Conservation (phyloP, 257 asterid genomes). For the Solanum bukasovii region DNA sequence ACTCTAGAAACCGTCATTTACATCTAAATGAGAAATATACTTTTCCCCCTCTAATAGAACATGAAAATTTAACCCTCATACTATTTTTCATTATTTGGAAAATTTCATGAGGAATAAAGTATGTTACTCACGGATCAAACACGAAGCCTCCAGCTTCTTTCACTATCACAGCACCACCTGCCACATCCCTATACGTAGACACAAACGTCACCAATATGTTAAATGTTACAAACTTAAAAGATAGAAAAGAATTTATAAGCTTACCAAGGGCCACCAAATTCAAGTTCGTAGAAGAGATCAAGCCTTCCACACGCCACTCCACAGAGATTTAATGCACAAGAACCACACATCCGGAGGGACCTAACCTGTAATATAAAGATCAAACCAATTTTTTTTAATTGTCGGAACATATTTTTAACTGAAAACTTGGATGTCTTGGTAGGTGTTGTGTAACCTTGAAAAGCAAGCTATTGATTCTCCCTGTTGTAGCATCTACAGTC, state of each 20-base stretch:
- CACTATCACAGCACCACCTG: slow-evolving; percentile 79
- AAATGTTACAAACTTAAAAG: not conserved
- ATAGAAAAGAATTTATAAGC: not conserved
- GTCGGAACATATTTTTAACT: not conserved
- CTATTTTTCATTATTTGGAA: not conserved
- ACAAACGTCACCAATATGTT: not conserved
- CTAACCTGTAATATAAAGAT: slow-evolving; percentile 43
- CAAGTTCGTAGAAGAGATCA: slow-evolving; percentile 66
- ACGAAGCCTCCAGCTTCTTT: slow-evolving; percentile 77
- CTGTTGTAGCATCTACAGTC: slow-evolving; percentile 53
- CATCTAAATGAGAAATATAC: not conserved
- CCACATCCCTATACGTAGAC: slow-evolving; percentile 58
- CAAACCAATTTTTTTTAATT: not conserved
- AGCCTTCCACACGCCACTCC: slow-evolving; percentile 87
- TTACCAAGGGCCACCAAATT: slow-evolving; percentile 87
- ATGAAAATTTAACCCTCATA: not conserved
- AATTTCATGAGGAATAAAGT: not conserved
- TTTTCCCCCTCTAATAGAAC: not conserved
- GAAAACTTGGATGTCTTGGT: not conserved
- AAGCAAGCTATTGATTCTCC: slow-evolving; percentile 62
- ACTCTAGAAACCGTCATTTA: not conserved
- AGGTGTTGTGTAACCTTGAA: slow-evolving; percentile 39
- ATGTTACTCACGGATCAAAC: slow-evolving; percentile 68
- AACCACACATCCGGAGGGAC: slow-evolving; percentile 81
- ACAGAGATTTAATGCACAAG: slow-evolving; percentile 81